Conservation (phyloP, 2,329 filamentous ascomycete genomes). For the Ophiostoma himal-ulmi region DNA sequence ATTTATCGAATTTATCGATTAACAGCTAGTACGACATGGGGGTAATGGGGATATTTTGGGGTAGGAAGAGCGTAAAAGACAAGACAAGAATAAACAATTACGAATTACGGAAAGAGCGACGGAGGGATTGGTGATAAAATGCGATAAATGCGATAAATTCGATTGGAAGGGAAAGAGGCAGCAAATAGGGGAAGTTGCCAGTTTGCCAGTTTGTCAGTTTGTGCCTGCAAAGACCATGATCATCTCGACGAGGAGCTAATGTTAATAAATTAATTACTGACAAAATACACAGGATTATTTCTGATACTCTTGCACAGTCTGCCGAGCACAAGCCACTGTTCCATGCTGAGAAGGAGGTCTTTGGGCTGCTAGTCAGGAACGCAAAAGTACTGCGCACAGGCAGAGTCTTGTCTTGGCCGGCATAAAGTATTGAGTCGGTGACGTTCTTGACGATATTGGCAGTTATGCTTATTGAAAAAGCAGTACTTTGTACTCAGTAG, state of each 20-base stretch:
- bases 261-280: neutral
- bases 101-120: neutral
- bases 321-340: neutral
- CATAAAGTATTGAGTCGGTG: too few relatives aligned
- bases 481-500: too few relatives aligned
- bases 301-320: neutral
- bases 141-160: neutral
- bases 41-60: slow-evolving; percentile 11
- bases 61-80: neutral
- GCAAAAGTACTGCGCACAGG: neutral
- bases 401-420: neutral
- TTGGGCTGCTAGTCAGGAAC: slow-evolving; percentile 8
- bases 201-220: too few relatives aligned
- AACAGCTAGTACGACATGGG: neutral
- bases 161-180: neutral
- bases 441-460: too few relatives aligned
- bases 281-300: neutral
- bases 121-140: neutral
- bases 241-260: too few relatives aligned
- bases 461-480: too few relatives aligned
- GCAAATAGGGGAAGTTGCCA: neutral
- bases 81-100: neutral
- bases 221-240: too few relatives aligned
- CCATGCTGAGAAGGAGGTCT: neutral
- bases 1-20: neutral